Evolutionary conservation across 2,329 filamentous ascomycete species (phyloP), one percentile per base, ranked within the genome.

Genomic region (Sporothrix curviconia): DNA sequence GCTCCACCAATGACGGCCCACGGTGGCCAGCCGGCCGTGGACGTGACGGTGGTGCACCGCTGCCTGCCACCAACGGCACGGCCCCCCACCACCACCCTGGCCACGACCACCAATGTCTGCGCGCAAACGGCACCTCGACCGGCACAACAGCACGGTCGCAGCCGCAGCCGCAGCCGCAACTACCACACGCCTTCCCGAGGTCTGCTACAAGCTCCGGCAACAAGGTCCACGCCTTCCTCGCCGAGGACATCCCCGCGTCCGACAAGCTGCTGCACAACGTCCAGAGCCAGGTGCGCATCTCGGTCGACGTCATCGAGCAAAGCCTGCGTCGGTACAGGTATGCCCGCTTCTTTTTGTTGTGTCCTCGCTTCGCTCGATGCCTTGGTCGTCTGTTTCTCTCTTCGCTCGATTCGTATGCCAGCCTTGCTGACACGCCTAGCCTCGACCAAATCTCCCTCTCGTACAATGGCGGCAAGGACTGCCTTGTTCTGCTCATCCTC

Each of bases 401-500:
- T n/a, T n/a, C n/a, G n/a, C n/a, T n/a, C n/a, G n/a, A n/a, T n/a
- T n/a, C n/a, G n/a, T n/a, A n/a, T n/a, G n/a, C n/a, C n/a, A n/a
- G n/a, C n/a, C 25, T 3, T 17, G 25, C 46, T 49, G 8, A 56
- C 37, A 12, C 40, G 24, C 43, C 43, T 66, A 94, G 89, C 59
- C 81, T 87, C 61, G 79, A 86, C 59, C 81, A 95, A 68, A 80
- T 97, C 60, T 90, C 92, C 5, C 78, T 97, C 62, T 95, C 92
- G 57, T 99, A 96, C 74, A 99, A 99, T 66, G 94, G 94, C 68
- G 94, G 94, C 60, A 99, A 99, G 72, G 94, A 97, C 78, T 97
- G 92, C 67, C 86, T 97, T 17, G 92, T 97, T 55, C 84, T 97
- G 17, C 79, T 97, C 7, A 81, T 96, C 66, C 78, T 97, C 63